These are phyloP conservation scores for Auriscalpium vulgare DNA, from an alignment of 768 basidiomycete genomes.

Conservation along the genomic window DNA sequence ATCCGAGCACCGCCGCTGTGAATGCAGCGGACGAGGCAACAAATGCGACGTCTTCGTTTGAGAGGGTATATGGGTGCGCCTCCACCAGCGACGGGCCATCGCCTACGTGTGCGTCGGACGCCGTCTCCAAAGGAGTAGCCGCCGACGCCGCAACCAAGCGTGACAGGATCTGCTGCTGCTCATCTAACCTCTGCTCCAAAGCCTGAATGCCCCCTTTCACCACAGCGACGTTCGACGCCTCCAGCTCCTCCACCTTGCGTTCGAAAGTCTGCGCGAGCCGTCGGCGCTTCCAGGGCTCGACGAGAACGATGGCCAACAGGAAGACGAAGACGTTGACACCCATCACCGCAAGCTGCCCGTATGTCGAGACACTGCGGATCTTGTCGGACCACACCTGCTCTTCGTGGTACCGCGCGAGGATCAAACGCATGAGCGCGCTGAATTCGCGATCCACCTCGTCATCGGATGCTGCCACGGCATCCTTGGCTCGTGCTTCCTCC, in stretches of 20 bases:
- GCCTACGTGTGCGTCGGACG: background rate
- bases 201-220: constrained; percentile 1
- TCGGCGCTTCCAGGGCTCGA: constrained; percentile 95
- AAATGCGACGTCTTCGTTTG: background rate
- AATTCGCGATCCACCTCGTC: constrained; percentile 82
- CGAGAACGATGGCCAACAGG: constrained; percentile 77
- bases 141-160: background rate
- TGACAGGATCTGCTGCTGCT: constrained; percentile 3
- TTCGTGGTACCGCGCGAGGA: constrained; percentile 91
- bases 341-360: constrained; percentile 80
- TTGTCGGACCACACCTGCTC: constrained; percentile 99
- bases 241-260: constrained; percentile 55
- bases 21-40: background rate
- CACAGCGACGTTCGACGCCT: constrained; percentile 30
- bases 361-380: constrained; percentile 91
- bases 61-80: background rate
- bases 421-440: constrained; percentile 77
- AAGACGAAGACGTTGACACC: constrained; percentile 89
- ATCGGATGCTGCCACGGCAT: constrained; percentile 60
- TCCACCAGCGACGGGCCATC: background rate
- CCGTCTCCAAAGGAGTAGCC: background rate
- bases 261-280: constrained; percentile 86
- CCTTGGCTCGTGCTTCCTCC: constrained; percentile 65
- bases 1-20: background rate
- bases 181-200: constrained; percentile 5